These are phyloP conservation scores for Colletotrichum magnum DNA, from an alignment of 2,329 filamentous ascomycete genomes.

Conservation along the genomic window DNA sequence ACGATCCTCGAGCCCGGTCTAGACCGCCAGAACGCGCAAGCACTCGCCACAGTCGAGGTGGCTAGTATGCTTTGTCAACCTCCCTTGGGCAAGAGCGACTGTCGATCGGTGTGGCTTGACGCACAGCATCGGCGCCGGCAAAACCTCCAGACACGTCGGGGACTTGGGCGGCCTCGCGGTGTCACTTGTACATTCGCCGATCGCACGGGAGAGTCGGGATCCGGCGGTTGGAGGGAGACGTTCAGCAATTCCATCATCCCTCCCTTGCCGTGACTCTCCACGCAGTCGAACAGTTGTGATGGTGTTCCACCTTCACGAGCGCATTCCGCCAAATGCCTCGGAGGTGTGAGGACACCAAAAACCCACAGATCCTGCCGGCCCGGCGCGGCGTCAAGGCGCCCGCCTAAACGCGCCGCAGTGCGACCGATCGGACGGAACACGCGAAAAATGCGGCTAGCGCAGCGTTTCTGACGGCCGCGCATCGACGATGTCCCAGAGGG, in stretches of 20 bases:
- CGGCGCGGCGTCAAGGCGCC: constrained; percentile 28
- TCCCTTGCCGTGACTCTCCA: too few species aligned
- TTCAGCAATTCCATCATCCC: too few species aligned
- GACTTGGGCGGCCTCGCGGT: constrained; percentile 27
- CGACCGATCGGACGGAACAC: constrained; percentile 13
- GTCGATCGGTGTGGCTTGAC: constrained; percentile 38
- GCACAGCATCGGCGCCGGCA: constrained; percentile 1
- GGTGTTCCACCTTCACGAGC: too few species aligned
- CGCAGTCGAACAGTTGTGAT: too few species aligned
- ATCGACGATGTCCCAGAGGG: constrained; percentile 3
- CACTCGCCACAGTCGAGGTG: constrained; percentile 35
- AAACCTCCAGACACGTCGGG: background rate
- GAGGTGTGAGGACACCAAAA: constrained; percentile 13
- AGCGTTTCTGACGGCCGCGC: constrained; percentile 1
- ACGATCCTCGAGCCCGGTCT: constrained; percentile 9
- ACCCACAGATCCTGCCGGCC: constrained; percentile 20
- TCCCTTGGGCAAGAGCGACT: background rate
- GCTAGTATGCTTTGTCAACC: constrained; percentile 16
- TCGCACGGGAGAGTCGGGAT: constrained; percentile 26
- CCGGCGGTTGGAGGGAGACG: background rate
- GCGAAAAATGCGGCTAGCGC: constrained; percentile 10
- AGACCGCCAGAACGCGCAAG: constrained; percentile 36
- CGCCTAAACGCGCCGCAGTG: constrained; percentile 3
- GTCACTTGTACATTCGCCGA: constrained; percentile 27
- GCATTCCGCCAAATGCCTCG: background rate